Evolutionary conservation across 768 basidiomycete species (phyloP), one percentile per base, ranked within the genome.

Genomic region (Pisolithus marmoratus): DNA sequence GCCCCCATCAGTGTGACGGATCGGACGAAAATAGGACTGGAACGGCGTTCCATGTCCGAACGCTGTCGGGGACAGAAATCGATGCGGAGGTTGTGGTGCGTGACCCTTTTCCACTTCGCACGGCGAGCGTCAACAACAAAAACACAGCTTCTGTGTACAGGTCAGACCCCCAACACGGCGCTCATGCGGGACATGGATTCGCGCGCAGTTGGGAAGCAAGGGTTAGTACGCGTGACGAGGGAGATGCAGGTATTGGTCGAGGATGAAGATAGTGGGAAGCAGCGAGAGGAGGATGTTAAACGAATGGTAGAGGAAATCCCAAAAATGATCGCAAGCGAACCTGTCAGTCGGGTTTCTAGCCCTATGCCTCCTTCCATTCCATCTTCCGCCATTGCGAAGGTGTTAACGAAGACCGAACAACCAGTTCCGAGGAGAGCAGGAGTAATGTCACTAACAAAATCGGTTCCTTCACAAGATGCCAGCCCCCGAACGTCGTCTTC

Each of bases 121-220:
- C 34, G 19, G 22, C 34, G 34, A 14, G 20, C 42, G 34, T 3
- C 34, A 15, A 40, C 8, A 37, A 26, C 11, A 50, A 15, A 1
- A 40, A 40, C 19, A 41, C 38, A 82, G 81, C 74, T 84, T 9
- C 66, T 82, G 1, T 83, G 83, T 56, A 83, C 81, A 0, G 83
- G 83, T 8, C 83, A 84, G 62, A 65, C 58, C 7, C 82, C 82
- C 17, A 83, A 84, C 60, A 81, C 82, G 0, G 60, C 57, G 1
- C 57, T 84, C 36, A 64, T 85, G 2, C 60, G 57, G 20, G 59
- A 58, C 1, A 70, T 79, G 67, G 74, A 79, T 58, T 62, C 70
- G 3, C 51, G 57, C 12, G 70, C 74, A 1, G 69, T 81, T 11
- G 68, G 74, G 20, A 60, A 69, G 0, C 54, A 61, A 42, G 64